Conservation (phyloP, 2,329 filamentous ascomycete species). For the Ophiostoma sp. region DNA sequence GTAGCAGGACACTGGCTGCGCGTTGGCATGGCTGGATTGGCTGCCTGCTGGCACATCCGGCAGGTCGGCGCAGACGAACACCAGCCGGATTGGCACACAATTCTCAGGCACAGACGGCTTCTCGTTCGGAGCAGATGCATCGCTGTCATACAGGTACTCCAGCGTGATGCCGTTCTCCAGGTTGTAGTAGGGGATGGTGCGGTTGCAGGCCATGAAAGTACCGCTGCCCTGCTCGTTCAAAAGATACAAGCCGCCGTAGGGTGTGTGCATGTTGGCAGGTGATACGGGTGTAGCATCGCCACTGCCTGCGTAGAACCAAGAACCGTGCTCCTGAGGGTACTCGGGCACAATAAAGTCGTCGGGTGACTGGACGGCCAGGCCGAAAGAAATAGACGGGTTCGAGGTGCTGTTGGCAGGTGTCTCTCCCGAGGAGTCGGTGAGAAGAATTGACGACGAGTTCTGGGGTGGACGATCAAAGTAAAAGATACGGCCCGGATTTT, state of each 20-base stretch:
- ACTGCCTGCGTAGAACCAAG: constrained; percentile 28
- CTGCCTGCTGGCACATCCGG: constrained; percentile 38
- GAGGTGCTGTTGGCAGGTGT: neutral
- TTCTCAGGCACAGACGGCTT: constrained; percentile 38
- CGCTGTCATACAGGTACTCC: constrained; percentile 39
- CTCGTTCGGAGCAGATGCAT: constrained; percentile 22
- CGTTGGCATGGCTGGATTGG: constrained; percentile 44
- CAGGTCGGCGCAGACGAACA: constrained; percentile 47
- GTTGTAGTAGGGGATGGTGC: constrained; percentile 45
- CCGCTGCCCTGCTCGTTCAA: constrained; percentile 31
- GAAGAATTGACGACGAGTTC: constrained; percentile 40
- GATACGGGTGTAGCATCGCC: constrained; percentile 31
- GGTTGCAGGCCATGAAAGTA: constrained; percentile 47
- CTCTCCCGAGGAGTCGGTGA: constrained; percentile 39
- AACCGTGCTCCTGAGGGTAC: neutral
- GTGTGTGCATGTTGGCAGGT: constrained; percentile 33
- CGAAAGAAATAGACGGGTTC: constrained; percentile 42
- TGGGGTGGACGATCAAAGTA: constrained; percentile 47
- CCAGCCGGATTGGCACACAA: constrained; percentile 46
- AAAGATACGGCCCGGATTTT: constrained; percentile 40
- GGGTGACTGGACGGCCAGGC: constrained; percentile 37
- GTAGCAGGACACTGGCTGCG: constrained; percentile 43
- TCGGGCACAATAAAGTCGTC: constrained; percentile 24
- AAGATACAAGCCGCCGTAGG: constrained; percentile 36
- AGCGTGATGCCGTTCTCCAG: constrained; percentile 40